These are phyloP conservation scores for Chlamydomonas applanata DNA, from an alignment of 139 green algal species.

Conservation along the genomic window DNA sequence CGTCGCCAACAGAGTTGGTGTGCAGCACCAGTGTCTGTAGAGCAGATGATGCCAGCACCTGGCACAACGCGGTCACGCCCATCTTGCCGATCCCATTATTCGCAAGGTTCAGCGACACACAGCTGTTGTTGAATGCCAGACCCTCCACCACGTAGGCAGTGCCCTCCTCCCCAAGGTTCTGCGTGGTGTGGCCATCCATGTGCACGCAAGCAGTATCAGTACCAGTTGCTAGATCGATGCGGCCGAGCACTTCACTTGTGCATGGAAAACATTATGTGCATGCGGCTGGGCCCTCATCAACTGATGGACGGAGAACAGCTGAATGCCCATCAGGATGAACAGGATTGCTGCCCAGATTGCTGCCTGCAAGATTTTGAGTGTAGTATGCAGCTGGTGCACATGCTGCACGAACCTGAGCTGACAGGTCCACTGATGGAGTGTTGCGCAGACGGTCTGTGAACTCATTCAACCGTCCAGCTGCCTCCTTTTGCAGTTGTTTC, in stretches of 20 bases:
- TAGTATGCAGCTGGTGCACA: not conserved
- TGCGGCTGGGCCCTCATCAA: not conserved
- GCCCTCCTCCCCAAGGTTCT: constrained; percentile 88
- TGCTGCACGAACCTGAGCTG: constrained; percentile 52
- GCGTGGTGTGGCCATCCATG: not conserved
- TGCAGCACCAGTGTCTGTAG: constrained; percentile 71
- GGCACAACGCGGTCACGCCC: constrained; percentile 64
- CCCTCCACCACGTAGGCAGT: constrained; percentile 82
- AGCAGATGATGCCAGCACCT: constrained; percentile 46
- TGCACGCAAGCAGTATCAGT: not conserved
- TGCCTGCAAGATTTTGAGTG: constrained; percentile 5
- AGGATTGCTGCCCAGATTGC: not conserved
- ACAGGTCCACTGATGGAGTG: constrained; percentile 68
- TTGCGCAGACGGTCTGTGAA: constrained; percentile 72
- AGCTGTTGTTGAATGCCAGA: constrained; percentile 90
- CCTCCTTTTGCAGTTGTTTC: constrained; percentile 67
- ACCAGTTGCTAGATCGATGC: not conserved
- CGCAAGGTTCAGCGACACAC: constrained; percentile 73
- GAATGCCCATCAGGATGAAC: not conserved
- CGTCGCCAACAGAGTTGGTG: constrained; percentile 72
- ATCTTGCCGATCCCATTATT: constrained; percentile 88
- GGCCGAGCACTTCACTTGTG: not conserved
- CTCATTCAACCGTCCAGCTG: constrained; percentile 67
- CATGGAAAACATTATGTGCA: not conserved
- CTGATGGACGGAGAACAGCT: not conserved